Base-by-base conservation (phyloP, 345 rosid genomes). In the Eucalyptus decipiens region DNA sequence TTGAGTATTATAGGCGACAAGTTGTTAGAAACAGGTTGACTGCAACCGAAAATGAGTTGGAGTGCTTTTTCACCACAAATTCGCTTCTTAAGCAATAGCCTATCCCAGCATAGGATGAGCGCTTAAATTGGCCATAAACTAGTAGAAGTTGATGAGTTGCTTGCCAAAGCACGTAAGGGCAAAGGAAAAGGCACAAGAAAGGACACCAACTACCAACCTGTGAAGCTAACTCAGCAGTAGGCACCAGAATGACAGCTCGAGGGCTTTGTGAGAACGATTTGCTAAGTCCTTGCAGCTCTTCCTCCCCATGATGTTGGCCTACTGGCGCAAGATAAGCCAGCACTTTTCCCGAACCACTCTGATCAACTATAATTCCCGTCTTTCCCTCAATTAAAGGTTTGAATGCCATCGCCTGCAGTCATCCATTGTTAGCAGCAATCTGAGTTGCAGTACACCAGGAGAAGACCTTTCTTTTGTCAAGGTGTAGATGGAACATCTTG, bases 331-430 rank as follows among this genome's bases (percentile, higher is more conserved):
- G 97, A 95, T 95, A 97, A 88, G 99, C 96, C 90, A 97, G 89
- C 67, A 98, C 96, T 94, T 97, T 97, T 67, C 99, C 99, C 43
- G 97, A 97, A 86, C 99, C 99, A 94, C 97, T 97, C 93, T 97
- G 99, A 91, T 97, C 99, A 86, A 97, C 98, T 92, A 97, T 90
- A 40, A 96, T 92, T 92, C 98, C 97, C 88, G 93, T 96, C 90
- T 95, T 95, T 88, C 99, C 97, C 69, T 93, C 94, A 80, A 91
- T 81, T 86, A 95, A 94, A 54, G 98, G 93, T 86, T 91, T 49
- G 93, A 97, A 97, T 91, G 98, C 96, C 96, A 94, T 91, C 89
- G 97, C 99, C 97, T 94, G 95, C 93, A 91, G 69, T 88, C 56
- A 90, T 23, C 80, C 69, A 90, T 69, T 1, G 80, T 69, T 69